Evolutionary conservation across 2,329 filamentous ascomycete genomes (phyloP).

Genomic region (Trichoderma pleuroti): DNA sequence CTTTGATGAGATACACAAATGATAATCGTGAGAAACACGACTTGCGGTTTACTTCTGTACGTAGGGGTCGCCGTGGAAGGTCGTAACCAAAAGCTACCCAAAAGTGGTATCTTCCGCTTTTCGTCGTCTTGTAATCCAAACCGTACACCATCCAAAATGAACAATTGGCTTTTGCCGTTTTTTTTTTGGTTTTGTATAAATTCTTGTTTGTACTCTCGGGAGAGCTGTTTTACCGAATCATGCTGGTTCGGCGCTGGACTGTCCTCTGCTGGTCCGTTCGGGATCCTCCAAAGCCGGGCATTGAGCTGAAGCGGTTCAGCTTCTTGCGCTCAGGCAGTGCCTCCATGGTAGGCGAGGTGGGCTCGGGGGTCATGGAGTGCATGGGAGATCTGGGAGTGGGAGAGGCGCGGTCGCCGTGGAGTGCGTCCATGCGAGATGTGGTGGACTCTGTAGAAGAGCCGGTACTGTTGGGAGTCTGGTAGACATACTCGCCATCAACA

Average conservation of each 20-base stretch:
- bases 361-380: conserved; percentile 25
- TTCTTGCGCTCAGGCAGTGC: conserved; percentile 43
- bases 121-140: conserved; percentile 25
- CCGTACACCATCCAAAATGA: conserved; percentile 23
- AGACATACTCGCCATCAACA: conserved; percentile 93
- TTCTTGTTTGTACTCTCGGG: not conserved
- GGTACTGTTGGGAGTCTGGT: conserved; percentile 60
- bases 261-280: conserved; percentile 34
- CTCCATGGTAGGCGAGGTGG: conserved; percentile 26
- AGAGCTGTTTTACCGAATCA: conserved; percentile 32
- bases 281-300: conserved; percentile 51
- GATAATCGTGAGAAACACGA: conserved; percentile 5
- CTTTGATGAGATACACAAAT: conserved; percentile 17
- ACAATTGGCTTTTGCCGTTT: not conserved
- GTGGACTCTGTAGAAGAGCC: conserved; percentile 51
- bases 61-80: conserved; percentile 4
- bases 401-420: conserved; percentile 35
- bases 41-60: not conserved
- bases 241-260: conserved; percentile 43
- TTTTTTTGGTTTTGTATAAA: conserved; percentile 11
- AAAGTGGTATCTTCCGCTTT: conserved; percentile 6
- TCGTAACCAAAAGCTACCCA: conserved; percentile 18
- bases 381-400: conserved; percentile 20
- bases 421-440: conserved; percentile 35
- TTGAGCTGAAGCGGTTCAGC: conserved; percentile 53